A percentile compares a stretch with the other conserved stretches of the same genome.
These are phyloP conservation scores for Suillus variegatus DNA, from an alignment of 768 basidiomycete species.

Conservation along the genomic window DNA sequence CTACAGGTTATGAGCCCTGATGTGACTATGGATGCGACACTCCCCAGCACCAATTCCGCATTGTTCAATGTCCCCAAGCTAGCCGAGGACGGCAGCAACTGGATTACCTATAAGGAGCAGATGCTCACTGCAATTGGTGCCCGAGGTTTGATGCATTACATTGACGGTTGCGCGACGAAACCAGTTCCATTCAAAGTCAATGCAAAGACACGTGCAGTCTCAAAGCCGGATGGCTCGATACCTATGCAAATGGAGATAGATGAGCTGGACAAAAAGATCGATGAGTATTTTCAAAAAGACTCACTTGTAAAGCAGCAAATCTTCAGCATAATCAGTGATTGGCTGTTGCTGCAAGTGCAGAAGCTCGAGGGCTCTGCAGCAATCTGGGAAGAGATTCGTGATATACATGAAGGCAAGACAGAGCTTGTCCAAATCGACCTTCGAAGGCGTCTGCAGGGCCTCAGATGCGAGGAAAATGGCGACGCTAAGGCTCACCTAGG, in stretches of 20 bases:
- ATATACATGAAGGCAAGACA: conserved; percentile 20
- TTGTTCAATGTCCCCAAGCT: too few relatives aligned
- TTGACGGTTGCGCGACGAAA: not conserved
- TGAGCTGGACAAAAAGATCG: conserved; percentile 9
- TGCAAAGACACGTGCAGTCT: not conserved
- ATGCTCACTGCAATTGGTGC: too few relatives aligned
- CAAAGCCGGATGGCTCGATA: not conserved
- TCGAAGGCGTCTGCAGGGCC: conserved; percentile 16
- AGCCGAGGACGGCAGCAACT: too few relatives aligned
- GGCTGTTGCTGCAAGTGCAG: conserved; percentile 23
- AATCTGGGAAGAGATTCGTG: conserved; percentile 20
- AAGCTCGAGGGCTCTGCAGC: too few relatives aligned
- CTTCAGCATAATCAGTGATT: conserved; percentile 19
- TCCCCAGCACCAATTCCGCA: too few relatives aligned
- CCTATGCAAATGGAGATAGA: not conserved
- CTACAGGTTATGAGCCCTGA: too few relatives aligned
- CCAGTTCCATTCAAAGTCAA: not conserved
- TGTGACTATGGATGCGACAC: rapidly evolving
- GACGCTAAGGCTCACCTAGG: conserved; percentile 25
- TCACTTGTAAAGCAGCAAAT: conserved; percentile 22
- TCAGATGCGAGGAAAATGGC: conserved; percentile 23
- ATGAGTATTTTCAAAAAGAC: conserved; percentile 18
- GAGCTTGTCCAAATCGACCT: conserved; percentile 26
- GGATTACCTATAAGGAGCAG: too few relatives aligned
- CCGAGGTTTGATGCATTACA: not conserved